These are phyloP conservation scores for Malassezia vespertilionis DNA, from an alignment of 1,284 basidiomycete genomes.

Conservation along the genomic window DNA sequence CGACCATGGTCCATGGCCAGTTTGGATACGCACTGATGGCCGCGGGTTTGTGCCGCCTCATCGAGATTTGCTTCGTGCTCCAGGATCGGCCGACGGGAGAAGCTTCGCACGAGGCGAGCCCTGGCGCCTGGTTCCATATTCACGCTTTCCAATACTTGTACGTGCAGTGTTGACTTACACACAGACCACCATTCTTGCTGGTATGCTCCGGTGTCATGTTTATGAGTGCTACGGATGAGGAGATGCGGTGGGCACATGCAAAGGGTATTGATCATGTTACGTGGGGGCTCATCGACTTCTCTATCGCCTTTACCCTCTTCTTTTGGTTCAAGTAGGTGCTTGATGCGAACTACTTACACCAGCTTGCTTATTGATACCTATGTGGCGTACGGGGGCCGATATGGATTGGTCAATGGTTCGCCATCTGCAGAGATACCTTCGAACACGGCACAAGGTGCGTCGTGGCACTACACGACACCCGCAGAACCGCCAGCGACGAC, in stretches of 20 bases:
- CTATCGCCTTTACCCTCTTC: conserved; percentile 33
- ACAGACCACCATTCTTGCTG: conserved; percentile 33
- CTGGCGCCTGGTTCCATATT: conserved; percentile 10
- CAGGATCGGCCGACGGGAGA: conserved; percentile 46
- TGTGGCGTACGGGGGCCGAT: conserved; percentile 30
- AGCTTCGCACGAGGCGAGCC: conserved; percentile 5
- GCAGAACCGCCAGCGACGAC: too few relatives aligned
- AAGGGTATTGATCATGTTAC: conserved; percentile 41
- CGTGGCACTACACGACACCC: background rate
- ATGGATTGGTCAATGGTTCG: conserved; percentile 12
- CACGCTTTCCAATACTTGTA: conserved; percentile 32
- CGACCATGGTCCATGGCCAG: conserved; percentile 61
- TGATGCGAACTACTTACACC: background rate
- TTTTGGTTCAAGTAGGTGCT: conserved; percentile 27
- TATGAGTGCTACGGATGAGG: conserved; percentile 46
- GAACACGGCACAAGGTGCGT: background rate
- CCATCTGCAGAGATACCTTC: background rate
- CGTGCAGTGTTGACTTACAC: background rate
- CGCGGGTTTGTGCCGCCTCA: conserved; percentile 67
- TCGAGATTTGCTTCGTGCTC: conserved; percentile 72
- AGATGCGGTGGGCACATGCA: conserved; percentile 39
- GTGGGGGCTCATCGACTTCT: conserved; percentile 44
- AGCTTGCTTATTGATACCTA: conserved; percentile 41
- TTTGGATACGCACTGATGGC: conserved; percentile 78
- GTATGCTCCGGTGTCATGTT: conserved; percentile 37